These are phyloP conservation scores for Coemansia sp. DNA, from an alignment of 192 early-diverging fungal genomes.

Conservation along the genomic window DNA sequence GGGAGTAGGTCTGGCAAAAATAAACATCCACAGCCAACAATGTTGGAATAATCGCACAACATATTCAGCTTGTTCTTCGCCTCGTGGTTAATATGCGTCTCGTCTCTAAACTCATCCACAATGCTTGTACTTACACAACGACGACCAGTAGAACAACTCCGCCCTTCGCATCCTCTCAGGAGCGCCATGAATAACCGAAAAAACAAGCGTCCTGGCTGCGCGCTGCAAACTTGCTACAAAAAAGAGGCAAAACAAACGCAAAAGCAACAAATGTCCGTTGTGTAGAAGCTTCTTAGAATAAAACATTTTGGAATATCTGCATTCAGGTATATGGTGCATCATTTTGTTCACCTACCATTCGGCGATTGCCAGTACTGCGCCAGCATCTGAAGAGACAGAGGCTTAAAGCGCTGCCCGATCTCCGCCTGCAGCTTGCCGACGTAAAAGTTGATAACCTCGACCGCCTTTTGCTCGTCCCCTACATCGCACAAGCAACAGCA, in stretches of 20 bases:
- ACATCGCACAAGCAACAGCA: conserved; percentile 11
- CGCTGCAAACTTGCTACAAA: conserved; percentile 47
- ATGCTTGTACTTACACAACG: conserved; percentile 40
- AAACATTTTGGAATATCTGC: not conserved
- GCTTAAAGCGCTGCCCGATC: conserved; percentile 41
- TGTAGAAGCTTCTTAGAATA: not conserved
- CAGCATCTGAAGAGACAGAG: conserved; percentile 36
- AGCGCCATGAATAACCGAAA: conserved; percentile 47
- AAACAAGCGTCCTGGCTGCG: conserved; percentile 51
- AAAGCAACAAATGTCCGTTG: not conserved
- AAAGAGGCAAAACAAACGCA: not conserved
- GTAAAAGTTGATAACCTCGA: conserved; percentile 56
- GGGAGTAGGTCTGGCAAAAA: no score
- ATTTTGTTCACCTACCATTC: conserved; percentile 28
- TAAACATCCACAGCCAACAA: no score
- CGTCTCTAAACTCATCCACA: not conserved
- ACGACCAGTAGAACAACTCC: conserved; percentile 54
- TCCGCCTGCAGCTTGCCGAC: conserved; percentile 41
- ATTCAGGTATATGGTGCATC: not conserved
- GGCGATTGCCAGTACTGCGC: conserved; percentile 50
- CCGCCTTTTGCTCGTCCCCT: conserved; percentile 47
- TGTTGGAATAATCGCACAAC: not conserved
- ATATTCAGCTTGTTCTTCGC: not conserved
- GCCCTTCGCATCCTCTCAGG: conserved; percentile 42
- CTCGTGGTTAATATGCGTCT: not conserved